These are phyloP conservation scores for Pythium phragmiticola DNA, from an alignment of 352 stramenopile species.

Conservation along the genomic window DNA sequence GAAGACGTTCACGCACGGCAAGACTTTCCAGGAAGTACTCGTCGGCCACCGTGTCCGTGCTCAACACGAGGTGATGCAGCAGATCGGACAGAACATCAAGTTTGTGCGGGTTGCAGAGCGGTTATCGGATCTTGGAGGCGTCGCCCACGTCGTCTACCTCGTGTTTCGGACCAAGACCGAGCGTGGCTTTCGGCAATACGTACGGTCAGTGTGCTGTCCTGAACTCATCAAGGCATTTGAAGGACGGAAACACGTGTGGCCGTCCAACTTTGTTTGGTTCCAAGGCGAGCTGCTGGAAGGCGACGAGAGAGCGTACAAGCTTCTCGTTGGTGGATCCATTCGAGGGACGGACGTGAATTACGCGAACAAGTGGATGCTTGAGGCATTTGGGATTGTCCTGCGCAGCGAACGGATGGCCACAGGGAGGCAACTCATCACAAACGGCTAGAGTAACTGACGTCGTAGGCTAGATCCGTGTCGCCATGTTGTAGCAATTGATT, in stretches of 20 bases:
- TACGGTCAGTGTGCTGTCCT: neutral
- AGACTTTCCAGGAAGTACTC: neutral
- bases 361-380: neutral
- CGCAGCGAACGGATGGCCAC: neutral
- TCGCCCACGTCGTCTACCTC: neutral
- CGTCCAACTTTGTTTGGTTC: constrained; percentile 8
- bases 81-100: neutral
- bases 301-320: neutral
- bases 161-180: neutral
- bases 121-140: neutral
- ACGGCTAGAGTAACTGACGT: too few relatives aligned
- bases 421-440: neutral
- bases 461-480: too few relatives aligned
- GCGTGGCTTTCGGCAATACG: neutral
- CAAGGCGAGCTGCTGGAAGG: neutral
- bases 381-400: neutral
- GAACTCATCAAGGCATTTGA: constrained; percentile 1
- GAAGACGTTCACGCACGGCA: neutral
- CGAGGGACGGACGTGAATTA: neutral
- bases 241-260: neutral
- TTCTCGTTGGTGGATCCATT: neutral
- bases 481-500: too few relatives aligned
- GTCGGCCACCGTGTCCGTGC: neutral
- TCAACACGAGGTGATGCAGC: neutral
- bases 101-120: neutral